phyloP scores from a whole-genome alignment of 2,329 filamentous ascomycete genomes.

The Aspergillus calidoustus region DNA sequence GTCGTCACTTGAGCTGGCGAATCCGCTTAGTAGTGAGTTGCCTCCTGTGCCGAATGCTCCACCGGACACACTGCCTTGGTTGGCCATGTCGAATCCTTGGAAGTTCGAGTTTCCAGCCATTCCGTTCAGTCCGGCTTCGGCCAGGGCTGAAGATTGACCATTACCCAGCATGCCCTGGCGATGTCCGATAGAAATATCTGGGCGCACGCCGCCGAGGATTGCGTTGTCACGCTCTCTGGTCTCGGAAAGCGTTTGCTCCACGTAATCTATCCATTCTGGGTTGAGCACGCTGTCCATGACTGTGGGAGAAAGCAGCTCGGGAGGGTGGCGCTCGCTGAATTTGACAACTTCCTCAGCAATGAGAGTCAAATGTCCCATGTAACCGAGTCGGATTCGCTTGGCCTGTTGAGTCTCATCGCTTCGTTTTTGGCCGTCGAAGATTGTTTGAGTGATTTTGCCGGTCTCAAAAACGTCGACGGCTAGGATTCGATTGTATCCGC shows the following conservation, averaged over 20 bases:
- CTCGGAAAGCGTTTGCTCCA: constrained; percentile 89
- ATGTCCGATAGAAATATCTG: constrained; percentile 84
- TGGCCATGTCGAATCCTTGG: constrained; percentile 68
- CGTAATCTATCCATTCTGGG: constrained; percentile 90
- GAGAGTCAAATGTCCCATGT: constrained; percentile 96
- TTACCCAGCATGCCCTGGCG: constrained; percentile 69
- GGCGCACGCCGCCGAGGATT: constrained; percentile 93
- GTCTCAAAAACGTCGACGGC: constrained; percentile 92
- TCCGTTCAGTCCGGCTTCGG: constrained; percentile 80
- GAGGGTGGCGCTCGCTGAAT: constrained; percentile 91
- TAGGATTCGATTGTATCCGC: constrained; percentile 86
- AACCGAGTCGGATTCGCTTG: constrained; percentile 89
- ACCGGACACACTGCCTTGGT: constrained; percentile 69
- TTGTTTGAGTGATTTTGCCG: constrained; percentile 85
- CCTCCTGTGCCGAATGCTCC: constrained; percentile 75
- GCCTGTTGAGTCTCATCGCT: constrained; percentile 85
- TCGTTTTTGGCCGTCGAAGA: constrained; percentile 84
- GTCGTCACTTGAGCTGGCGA: constrained; percentile 92
- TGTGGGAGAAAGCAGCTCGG: constrained; percentile 79
- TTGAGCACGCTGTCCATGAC: constrained; percentile 90
- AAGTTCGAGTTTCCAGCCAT: constrained; percentile 55
- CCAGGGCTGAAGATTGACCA: constrained; percentile 66
- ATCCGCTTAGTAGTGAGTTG: constrained; percentile 77
- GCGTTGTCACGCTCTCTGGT: constrained; percentile 96
- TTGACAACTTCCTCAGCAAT: constrained; percentile 99